Conservation (phyloP, 2,329 filamentous ascomycete species). For the Pseudogymnoascus sp. region DNA sequence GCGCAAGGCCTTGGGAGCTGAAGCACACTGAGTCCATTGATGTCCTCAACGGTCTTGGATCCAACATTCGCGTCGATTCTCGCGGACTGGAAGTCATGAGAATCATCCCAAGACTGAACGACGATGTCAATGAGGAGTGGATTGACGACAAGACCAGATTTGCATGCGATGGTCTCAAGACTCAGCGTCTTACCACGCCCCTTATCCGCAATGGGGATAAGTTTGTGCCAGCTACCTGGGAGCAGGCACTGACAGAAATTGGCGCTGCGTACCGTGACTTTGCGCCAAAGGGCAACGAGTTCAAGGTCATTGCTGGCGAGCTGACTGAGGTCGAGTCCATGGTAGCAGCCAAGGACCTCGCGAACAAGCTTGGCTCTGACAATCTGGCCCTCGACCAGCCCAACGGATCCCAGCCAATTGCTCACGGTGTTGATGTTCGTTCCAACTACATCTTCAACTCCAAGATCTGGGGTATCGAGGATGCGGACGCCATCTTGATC, state of each 20-base stretch:
- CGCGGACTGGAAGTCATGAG: conserved; percentile 95
- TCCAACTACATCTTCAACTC: conserved; percentile 98
- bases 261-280: conserved; percentile 71
- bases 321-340: conserved; percentile 88
- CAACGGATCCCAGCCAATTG: conserved; percentile 71
- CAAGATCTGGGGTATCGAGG: conserved; percentile 85
- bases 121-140: conserved; percentile 99
- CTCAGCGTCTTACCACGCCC: conserved; percentile 88
- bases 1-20: conserved; percentile 92
- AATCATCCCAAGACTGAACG: conserved; percentile 84
- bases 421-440: conserved; percentile 88
- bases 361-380: conserved; percentile 93
- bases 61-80: conserved; percentile 89
- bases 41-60: conserved; percentile 85
- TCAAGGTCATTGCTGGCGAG: conserved; percentile 90
- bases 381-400: conserved; percentile 91
- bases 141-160: conserved; percentile 98
- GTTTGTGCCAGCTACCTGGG: conserved; percentile 90
- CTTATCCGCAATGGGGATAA: conserved; percentile 81
- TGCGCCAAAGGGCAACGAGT: conserved; percentile 81
- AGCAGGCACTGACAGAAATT: conserved; percentile 87
- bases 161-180: conserved; percentile 93
- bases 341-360: conserved; percentile 93
- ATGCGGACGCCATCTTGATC: conserved; percentile 85
- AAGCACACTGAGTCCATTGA: conserved; percentile 95